Evolutionary conservation across 2,329 filamentous ascomycete genomes (phyloP).

Genomic region (Cladosporium halotolerans): DNA sequence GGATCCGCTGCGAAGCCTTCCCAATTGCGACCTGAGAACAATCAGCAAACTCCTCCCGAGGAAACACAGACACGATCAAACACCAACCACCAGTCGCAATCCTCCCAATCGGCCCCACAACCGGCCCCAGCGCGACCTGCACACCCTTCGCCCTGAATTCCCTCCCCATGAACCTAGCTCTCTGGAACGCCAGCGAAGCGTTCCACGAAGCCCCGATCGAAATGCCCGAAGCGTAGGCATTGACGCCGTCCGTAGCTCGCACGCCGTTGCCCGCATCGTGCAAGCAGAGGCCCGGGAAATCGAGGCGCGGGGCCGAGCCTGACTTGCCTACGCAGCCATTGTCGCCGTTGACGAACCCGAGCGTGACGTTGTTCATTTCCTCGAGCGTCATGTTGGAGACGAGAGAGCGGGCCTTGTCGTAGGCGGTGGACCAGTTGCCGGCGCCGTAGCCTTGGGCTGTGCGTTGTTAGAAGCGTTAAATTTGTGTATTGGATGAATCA

Average conservation of each 20-base stretch:
- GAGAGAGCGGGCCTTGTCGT: conserved; percentile 26
- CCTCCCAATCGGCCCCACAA: conserved; percentile 62
- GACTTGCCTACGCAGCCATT: conserved; percentile 34
- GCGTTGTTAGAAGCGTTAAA: background rate
- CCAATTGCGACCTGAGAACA: conserved; percentile 53
- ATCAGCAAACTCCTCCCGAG: background rate
- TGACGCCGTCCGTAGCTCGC: conserved; percentile 38
- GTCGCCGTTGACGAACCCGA: conserved; percentile 25
- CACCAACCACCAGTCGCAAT: conserved; percentile 53
- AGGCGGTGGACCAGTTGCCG: conserved; percentile 29
- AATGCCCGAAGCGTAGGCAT: conserved; percentile 38
- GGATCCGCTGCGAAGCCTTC: conserved; percentile 68
- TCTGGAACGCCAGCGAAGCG: conserved; percentile 45
- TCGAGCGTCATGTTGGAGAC: conserved; percentile 31
- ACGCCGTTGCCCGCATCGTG: conserved; percentile 39
- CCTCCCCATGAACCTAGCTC: conserved; percentile 49
- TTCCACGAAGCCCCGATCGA: conserved; percentile 47
- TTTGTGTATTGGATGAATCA: background rate
- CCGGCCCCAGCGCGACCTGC: conserved; percentile 63
- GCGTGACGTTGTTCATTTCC: conserved; percentile 34
- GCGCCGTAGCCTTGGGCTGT: conserved; percentile 27
- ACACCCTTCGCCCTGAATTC: conserved; percentile 50
- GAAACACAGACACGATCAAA: conserved; percentile 31
- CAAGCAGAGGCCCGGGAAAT: conserved; percentile 37
- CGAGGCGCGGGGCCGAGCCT: conserved; percentile 29